A percentile compares a stretch with the other conserved stretches of the same genome.
Conservation (phyloP, 2,329 filamentous ascomycete genomes). For the Colletotrichum noveboracense region DNA sequence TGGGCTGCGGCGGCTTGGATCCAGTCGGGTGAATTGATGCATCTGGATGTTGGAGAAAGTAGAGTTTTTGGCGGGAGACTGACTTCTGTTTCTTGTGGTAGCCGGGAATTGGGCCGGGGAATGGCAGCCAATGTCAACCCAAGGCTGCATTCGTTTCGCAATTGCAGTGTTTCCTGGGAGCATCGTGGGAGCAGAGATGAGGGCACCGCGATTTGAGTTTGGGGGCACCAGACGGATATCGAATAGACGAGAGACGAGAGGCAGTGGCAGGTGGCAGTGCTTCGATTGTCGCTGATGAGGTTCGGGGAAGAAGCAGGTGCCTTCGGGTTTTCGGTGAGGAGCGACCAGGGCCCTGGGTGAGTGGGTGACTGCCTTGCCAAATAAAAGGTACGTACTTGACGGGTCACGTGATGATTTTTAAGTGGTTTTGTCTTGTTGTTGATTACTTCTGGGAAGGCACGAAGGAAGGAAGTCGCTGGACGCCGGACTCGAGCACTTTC, state of each 20-base stretch:
- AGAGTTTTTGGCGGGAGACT: background rate
- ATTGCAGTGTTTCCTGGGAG: background rate
- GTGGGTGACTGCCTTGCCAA: background rate
- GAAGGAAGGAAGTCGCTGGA: background rate
- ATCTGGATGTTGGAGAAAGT: background rate
- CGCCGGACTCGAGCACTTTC: background rate
- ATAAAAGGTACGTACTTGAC: background rate
- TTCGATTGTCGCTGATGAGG: background rate
- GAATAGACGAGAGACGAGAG: background rate
- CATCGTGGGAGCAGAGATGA: constrained; percentile 9
- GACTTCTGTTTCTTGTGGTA: background rate
- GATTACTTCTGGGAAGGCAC: background rate
- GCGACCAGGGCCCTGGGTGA: background rate
- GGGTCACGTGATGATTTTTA: background rate
- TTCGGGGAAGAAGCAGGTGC: background rate
- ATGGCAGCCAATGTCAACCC: background rate
- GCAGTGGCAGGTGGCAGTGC: background rate
- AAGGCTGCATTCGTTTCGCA: constrained; percentile 12
- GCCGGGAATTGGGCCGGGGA: background rate
- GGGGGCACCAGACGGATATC: background rate
- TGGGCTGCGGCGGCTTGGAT: background rate
- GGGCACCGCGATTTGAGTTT: constrained; percentile 1
- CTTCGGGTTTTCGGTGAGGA: background rate
- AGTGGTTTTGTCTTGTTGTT: background rate
- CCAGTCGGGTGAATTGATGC: background rate